Base-by-base conservation (phyloP, 495 filamentous ascomycete species). In the Hyphodiscus hymeniophilus region DNA sequence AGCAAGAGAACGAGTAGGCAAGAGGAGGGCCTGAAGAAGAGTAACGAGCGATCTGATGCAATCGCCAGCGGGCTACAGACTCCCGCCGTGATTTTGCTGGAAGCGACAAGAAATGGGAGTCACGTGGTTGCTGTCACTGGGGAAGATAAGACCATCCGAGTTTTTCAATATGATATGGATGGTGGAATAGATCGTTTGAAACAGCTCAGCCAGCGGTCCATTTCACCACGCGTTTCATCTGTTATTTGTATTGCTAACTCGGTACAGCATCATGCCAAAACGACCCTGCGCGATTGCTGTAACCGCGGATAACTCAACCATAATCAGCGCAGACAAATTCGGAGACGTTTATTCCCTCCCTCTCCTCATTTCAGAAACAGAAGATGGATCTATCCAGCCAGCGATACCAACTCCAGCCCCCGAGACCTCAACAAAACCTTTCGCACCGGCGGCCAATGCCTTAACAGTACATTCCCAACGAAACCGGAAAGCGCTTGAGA, bases 331-430 rank as follows among this genome's bases (percentile, higher is more conserved):
- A 26, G 94, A 98, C 66, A 98, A 97, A 60, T 95, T 95, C 59
- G 92, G 92, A 26, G 92, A 98, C 66, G 91, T 95, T 49, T 96
- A 92, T 63, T 73, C 84, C 5, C 63, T 98, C n/a, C 90, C 92
- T 3, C 65, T 97, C 2, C 61, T 89, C 41, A 7, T 43, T 12
- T 32, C 55, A 39, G 24, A 31, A 10, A 21, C 48, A 31, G 3
- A 30, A 8, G 39, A 7, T 3, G 23, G 16, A 7, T 3, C 7
- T 30, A 50, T 32, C 45, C 21, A 26, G 45, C 31, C 45, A 40
- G 42, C 46, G 20, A 42, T 6, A 0, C 34, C 42, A 1, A 23
- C 26, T 10, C 40, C 18, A 24, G 11, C 16, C 45, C 13, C 24
- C 3, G 8, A 42, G 52, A 16, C 60, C 52, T 2, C 50, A 17